Base-by-base conservation (phyloP, 345 rosid genomes). In the Cardamine resedifolia region DNA sequence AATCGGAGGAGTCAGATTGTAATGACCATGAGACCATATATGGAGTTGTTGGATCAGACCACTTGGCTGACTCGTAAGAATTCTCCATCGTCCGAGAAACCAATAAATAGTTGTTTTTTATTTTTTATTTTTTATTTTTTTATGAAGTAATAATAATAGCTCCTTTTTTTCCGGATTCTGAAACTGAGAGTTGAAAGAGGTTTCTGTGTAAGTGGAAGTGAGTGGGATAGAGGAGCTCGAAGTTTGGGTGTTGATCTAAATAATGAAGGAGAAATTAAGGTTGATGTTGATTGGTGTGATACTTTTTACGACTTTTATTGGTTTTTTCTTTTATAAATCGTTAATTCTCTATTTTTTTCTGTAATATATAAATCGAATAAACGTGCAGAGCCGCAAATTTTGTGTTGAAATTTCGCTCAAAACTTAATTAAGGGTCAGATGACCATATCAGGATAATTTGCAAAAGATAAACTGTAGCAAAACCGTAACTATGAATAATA, bases 201-300 rank as follows among this genome's bases (percentile, higher is more conserved):
- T 34, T 24, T 30, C 16, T 44, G 26, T 36, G 9, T 51, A 52
- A 59, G 78, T 68, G 68, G 69, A 68, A 68, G 58, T 31, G 68
- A 60, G 64, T 41, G 63, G 36, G 72, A 66, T 66, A 36, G 60
- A 65, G 47, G 66, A 36, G 53, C 18, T 33, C 21, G 67, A 48
- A 66, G 72, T 68, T 65, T 15, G 65, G 60, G 66, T 56, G 53
- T 23, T 20, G 74, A 68, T 75, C 74, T 75, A 68, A 75, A 75
- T 75, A 75, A 62, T 75, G 74, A 31, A 44, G 64, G 44, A 61
- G 64, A 63, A 59, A 68, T 36, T 75, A 68, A 68, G 49, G 70
- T 68, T 68, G 79, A 75, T 68, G 58, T n/a, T 75, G 79, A 75
- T 62, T 75, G 79, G 70, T 75, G 70, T 68, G 70, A 61, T 75